These are phyloP conservation scores for Theobroma cacao DNA, from an alignment of 345 rosid species.

Conservation along the genomic window DNA sequence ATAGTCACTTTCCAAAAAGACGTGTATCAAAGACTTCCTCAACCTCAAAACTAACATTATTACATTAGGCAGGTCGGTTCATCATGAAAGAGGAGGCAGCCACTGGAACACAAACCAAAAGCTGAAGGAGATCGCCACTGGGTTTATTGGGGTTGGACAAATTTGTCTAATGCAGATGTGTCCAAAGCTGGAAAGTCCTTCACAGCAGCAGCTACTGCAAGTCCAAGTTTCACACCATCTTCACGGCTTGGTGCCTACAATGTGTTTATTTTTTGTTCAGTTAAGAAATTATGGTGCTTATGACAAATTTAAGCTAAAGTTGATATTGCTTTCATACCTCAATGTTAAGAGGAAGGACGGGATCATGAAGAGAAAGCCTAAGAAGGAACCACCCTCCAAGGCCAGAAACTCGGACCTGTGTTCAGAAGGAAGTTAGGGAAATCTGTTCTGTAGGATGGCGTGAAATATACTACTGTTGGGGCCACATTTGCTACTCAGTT, in stretches of 20 bases:
- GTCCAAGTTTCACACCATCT: conserved; percentile 80
- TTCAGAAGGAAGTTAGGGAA: conserved; percentile 7
- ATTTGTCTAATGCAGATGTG: conserved; percentile 67
- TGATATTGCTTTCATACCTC: conserved; percentile 49
- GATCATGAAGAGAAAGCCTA: conserved; percentile 97
- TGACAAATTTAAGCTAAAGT: conserved; percentile 5
- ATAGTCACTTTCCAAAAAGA: neutral
- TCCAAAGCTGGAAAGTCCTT: conserved; percentile 81
- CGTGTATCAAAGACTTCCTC: neutral
- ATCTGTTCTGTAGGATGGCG: neutral
- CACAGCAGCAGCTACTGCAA: conserved; percentile 54
- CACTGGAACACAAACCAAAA: neutral
- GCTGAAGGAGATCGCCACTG: neutral
- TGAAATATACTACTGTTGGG: neutral
- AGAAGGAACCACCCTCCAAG: conserved; percentile 98
- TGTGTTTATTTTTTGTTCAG: neutral
- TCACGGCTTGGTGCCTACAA: conserved; percentile 69
- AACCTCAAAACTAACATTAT: neutral
- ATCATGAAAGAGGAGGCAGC: neutral
- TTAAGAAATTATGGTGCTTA: neutral
- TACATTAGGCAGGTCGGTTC: neutral
- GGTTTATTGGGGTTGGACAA: conserved; percentile 35
- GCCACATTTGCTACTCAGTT: neutral
- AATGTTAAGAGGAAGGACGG: conserved; percentile 96
- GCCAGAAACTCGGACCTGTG: conserved; percentile 85